Conservation (phyloP, 2,329 filamentous ascomycete species). For the Pseudogymnoascus pannorum region DNA sequence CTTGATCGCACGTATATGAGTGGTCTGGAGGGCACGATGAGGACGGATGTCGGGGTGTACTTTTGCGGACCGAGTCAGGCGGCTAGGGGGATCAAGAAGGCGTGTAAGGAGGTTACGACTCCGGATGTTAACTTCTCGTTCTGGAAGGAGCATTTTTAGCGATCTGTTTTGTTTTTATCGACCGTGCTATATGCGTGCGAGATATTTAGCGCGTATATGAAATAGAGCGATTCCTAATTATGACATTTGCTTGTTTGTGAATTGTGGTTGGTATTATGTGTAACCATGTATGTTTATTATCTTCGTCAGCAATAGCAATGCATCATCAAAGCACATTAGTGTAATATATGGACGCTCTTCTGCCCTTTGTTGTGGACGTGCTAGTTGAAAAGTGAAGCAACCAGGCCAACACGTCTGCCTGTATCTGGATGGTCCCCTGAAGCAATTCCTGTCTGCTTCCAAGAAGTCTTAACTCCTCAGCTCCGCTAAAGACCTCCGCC, state of each 20-base stretch:
- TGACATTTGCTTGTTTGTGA: background rate
- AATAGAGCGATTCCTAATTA: background rate
- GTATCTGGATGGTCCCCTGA: background rate
- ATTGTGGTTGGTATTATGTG: background rate
- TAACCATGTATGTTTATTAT: background rate
- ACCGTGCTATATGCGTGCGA: background rate
- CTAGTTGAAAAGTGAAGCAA: background rate
- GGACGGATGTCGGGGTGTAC: conserved; percentile 90
- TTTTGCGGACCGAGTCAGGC: conserved; percentile 58
- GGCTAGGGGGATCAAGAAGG: conserved; percentile 78
- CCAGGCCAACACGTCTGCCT: background rate
- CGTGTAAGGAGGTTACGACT: conserved; percentile 64
- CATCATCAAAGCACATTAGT: background rate
- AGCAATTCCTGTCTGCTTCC: background rate
- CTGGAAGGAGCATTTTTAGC: conserved; percentile 91
- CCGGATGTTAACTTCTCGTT: conserved; percentile 88
- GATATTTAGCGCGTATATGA: background rate
- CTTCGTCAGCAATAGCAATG: background rate
- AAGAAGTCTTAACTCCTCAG: background rate
- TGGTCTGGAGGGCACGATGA: conserved; percentile 67
- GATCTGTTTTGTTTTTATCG: background rate
- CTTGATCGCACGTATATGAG: conserved; percentile 76
- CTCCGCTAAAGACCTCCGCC: background rate
- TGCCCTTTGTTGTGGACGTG: background rate
- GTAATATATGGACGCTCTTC: background rate